Conservation (phyloP, 805 yeast species). For the Saturnispora saitoi region DNA sequence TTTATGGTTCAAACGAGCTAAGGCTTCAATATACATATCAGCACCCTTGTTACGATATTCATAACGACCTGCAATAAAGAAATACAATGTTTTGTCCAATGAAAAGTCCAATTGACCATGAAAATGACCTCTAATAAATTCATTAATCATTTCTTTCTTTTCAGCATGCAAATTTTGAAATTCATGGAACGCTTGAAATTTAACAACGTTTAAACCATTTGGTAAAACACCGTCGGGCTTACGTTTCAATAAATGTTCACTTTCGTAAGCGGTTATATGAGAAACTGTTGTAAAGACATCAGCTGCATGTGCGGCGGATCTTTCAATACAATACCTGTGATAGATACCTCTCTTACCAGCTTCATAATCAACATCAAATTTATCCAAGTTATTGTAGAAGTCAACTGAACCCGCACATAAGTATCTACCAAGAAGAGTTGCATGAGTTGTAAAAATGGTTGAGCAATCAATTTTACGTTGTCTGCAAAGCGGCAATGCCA, state of each 20-base stretch:
- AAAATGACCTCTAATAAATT: constrained; percentile 93
- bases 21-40: constrained; percentile 85
- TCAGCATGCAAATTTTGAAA: constrained; percentile 93
- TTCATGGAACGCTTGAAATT: constrained; percentile 96
- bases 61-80: constrained; percentile 95
- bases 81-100: constrained; percentile 85
- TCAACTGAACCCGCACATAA: constrained; percentile 95
- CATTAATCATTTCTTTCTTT: constrained; percentile 85
- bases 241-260: constrained; percentile 85
- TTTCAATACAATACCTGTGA: constrained; percentile 92
- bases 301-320: constrained; percentile 92
- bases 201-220: constrained; percentile 90
- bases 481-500: constrained; percentile 86
- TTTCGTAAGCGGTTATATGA: constrained; percentile 93
- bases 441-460: constrained; percentile 95
- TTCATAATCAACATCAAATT: constrained; percentile 92
- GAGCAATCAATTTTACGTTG: constrained; percentile 88
- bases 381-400: constrained; percentile 81
- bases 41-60: constrained; percentile 96
- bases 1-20: constrained; percentile 85
- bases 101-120: constrained; percentile 95
- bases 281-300: constrained; percentile 97
- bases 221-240: constrained; percentile 98
- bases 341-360: constrained; percentile 97
- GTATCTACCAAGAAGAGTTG: constrained; percentile 89